Conservation (phyloP, 2,329 filamentous ascomycete species). For the Zarea fungicola region DNA sequence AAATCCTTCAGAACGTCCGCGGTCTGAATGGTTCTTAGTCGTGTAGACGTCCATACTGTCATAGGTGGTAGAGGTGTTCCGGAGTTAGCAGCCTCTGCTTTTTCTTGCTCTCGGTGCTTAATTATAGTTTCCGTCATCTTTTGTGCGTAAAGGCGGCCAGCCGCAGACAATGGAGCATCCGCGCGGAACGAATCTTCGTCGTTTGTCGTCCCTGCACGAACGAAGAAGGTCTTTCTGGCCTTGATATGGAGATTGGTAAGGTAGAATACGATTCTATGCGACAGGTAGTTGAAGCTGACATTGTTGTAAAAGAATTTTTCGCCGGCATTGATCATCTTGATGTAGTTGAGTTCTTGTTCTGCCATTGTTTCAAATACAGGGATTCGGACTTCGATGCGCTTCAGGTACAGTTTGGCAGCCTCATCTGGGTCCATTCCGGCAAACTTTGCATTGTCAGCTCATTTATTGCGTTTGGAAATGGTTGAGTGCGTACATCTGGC, state of each 20-base stretch:
- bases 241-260: slow-evolving; percentile 97
- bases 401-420: slow-evolving; percentile 85
- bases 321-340: slow-evolving; percentile 99
- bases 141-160: slow-evolving; percentile 73
- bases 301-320: slow-evolving; percentile 94
- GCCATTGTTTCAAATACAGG: slow-evolving; percentile 96
- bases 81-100: slow-evolving; percentile 61
- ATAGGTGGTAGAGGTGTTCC: slow-evolving; percentile 70
- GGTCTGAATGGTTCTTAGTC: slow-evolving; percentile 85
- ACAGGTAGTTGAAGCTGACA: slow-evolving; percentile 91
- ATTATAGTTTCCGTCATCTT: slow-evolving; percentile 83
- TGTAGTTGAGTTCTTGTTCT: slow-evolving; percentile 89
- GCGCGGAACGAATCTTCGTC: slow-evolving; percentile 90
- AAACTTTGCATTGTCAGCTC: slow-evolving; percentile 50
- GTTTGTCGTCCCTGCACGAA: slow-evolving; percentile 76
- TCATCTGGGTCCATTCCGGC: slow-evolving; percentile 87
- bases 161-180: slow-evolving; percentile 75
- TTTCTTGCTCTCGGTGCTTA: slow-evolving; percentile 78
- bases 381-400: slow-evolving; percentile 85
- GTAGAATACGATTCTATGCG: slow-evolving; percentile 96
- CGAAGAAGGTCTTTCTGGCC: slow-evolving; percentile 88
- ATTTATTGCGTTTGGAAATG: not conserved
- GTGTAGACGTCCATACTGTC: slow-evolving; percentile 91
- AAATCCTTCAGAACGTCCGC: slow-evolving; percentile 71
- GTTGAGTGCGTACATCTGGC: slow-evolving; percentile 66